Evolutionary conservation across 2,329 filamentous ascomycete species (phyloP).

Genomic region (Paraphoma chrysanthemicola): DNA sequence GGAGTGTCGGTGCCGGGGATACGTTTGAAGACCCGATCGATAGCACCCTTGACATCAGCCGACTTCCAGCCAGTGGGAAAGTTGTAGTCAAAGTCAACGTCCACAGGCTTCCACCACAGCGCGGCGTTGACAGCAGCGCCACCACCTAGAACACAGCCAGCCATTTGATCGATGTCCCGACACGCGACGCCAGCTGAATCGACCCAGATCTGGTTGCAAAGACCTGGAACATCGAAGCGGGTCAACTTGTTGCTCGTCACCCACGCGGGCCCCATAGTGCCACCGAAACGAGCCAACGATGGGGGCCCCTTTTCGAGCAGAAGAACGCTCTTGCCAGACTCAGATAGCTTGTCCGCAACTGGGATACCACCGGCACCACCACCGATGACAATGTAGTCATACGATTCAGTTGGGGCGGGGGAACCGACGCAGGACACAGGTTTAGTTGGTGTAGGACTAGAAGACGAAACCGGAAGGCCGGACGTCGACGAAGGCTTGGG

Average conservation of each 20-base stretch:
- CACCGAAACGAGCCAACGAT: constrained; percentile 70
- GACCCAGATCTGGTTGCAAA: constrained; percentile 74
- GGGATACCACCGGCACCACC: constrained; percentile 69
- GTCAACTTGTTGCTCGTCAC: constrained; percentile 67
- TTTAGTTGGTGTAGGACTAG: constrained; percentile 35
- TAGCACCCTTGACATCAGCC: constrained; percentile 65
- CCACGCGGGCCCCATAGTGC: constrained; percentile 68
- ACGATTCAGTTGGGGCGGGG: constrained; percentile 53
- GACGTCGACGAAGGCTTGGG: constrained; percentile 40
- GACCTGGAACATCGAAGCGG: constrained; percentile 74
- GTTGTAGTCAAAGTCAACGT: constrained; percentile 73
- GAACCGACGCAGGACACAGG: constrained; percentile 47
- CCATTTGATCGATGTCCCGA: constrained; percentile 75
- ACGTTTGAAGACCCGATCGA: constrained; percentile 69
- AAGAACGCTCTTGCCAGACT: constrained; percentile 69
- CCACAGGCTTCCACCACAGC: constrained; percentile 71
- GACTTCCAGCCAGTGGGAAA: constrained; percentile 77
- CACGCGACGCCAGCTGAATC: constrained; percentile 70
- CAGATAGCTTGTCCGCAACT: constrained; percentile 65
- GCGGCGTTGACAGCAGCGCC: constrained; percentile 72
- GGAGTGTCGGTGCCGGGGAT: constrained; percentile 74
- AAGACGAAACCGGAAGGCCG: constrained; percentile 22
- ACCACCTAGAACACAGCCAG: constrained; percentile 74
- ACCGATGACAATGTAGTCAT: constrained; percentile 70
- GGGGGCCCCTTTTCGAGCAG: constrained; percentile 59